Evolutionary conservation across 108 stramenopile species (phyloP).

Genomic region (Stephanodiscus triporus): DNA sequence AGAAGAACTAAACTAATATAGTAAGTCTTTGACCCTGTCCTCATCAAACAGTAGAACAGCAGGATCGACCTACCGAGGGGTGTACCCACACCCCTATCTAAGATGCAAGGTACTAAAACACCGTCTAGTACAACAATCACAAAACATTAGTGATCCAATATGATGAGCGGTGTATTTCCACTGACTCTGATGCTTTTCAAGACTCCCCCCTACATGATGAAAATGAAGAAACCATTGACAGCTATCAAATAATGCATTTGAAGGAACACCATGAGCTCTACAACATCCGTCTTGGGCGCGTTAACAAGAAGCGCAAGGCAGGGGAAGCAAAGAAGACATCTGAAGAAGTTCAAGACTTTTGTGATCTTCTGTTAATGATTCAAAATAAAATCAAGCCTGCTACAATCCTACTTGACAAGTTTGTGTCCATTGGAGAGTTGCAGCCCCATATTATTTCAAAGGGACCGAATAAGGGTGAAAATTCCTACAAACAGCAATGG

Average conservation of each 20-base stretch:
- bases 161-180: background rate
- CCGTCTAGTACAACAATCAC: no score
- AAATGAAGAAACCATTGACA: background rate
- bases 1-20: no score
- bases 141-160: background rate
- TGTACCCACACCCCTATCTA: no score
- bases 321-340: conserved; percentile 7
- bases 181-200: background rate
- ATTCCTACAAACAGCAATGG: conserved; percentile 2
- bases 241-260: background rate
- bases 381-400: background rate
- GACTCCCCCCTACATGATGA: background rate
- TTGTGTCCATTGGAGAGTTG: background rate
- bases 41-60: no score
- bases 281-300: conserved; percentile 3
- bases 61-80: no score
- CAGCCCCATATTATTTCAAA: background rate
- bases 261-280: conserved; percentile 7
- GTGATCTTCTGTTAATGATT: background rate
- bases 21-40: no score
- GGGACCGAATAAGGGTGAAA: background rate
- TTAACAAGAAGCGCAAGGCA: conserved; percentile 1
- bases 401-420: background rate
- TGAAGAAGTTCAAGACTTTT: background rate
- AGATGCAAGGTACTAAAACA: no score